A percentile compares a stretch with the other conserved stretches of the same genome.
These are phyloP conservation scores for Kregervanrija pseudodelftensis DNA, from an alignment of 805 yeast species.

Conservation along the genomic window DNA sequence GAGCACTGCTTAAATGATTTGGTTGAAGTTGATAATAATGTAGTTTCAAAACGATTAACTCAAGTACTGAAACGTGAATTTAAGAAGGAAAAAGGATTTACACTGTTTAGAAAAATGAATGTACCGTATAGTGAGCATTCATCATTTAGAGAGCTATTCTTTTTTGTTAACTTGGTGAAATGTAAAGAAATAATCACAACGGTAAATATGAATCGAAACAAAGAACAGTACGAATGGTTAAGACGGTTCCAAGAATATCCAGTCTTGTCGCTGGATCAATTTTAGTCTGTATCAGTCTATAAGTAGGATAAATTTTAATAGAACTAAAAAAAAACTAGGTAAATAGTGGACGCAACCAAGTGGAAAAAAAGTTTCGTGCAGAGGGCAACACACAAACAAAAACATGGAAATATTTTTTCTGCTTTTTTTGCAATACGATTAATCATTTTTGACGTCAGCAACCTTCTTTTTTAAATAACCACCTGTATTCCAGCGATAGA, in stretches of 20 bases:
- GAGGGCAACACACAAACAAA: no score
- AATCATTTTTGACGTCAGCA: no score
- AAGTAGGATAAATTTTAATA: no score
- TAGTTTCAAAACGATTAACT: neutral
- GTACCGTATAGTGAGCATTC: slow-evolving; percentile 92
- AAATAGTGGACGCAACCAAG: no score
- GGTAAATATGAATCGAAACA: slow-evolving; percentile 39
- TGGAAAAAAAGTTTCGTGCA: no score
- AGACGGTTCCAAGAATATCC: slow-evolving; percentile 21
- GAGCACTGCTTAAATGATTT: slow-evolving; percentile 6
- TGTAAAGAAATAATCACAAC: slow-evolving; percentile 67
- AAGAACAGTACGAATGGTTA: slow-evolving; percentile 30
- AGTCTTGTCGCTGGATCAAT: no score
- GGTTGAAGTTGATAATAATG: slow-evolving; percentile 5
- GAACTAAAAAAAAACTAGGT: no score
- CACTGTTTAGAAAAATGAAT: slow-evolving; percentile 14
- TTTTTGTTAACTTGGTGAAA: slow-evolving; percentile 49
- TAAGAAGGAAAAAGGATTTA: slow-evolving; percentile 7
- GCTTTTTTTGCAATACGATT: no score
- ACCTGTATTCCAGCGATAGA: no score
- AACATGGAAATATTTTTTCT: no score
- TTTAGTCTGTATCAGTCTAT: no score
- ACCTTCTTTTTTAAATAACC: no score
- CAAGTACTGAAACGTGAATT: slow-evolving; percentile 8
- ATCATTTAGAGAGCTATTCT: slow-evolving; percentile 71